Base-by-base conservation (phyloP, 495 filamentous ascomycete species). In the Penicillium lagena region DNA sequence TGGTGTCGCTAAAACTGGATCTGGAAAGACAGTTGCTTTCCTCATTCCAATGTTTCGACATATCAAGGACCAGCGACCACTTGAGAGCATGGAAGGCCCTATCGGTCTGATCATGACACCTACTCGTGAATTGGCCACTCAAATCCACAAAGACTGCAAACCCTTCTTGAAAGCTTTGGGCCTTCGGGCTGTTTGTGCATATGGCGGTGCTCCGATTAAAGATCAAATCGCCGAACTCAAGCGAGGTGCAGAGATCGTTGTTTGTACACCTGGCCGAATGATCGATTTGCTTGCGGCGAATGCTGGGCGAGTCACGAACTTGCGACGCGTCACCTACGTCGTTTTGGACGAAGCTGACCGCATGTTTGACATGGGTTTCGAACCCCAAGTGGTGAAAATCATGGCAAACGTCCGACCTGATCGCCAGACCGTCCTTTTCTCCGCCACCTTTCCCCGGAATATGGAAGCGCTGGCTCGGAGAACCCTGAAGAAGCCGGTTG, bases 351-450 rank as follows among this genome's bases (percentile, higher is more conserved):
- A 99, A 63, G 94, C 94, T 13, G 94, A 99, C 56, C 83, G 94
- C 36, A 99, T 99, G 94, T 97, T 96, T 54, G 94, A 99, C 60
- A 96, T 99, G 94, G 94, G 94, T 6, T 97, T 99, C 49, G 91
- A 96, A 63, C 91, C 91, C 1, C 94, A 97, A 55, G 89, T 99
- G 37, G 93, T 91, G 86, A 96, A 95, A 63, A 90, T 99, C 44
- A 78, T 97, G 54, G 79, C 76, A 47, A 95, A 93, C 56, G 84
- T 95, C 47, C 83, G 94, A 35, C 90, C 93, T 0, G 83, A 96
- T 56, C 82, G 87, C 12, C 94, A 99, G 60, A 95, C 89, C 0
- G 88, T 97, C 13, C 71, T 97, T 13, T 97, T 97, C 63, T 97
- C 93, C 0, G 94, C 94, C 9, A 99, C 94, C 0, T 95, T 97